phyloP scores from a whole-genome alignment of 2,329 filamentous ascomycete species.

The Periconia macrospinosa region DNA sequence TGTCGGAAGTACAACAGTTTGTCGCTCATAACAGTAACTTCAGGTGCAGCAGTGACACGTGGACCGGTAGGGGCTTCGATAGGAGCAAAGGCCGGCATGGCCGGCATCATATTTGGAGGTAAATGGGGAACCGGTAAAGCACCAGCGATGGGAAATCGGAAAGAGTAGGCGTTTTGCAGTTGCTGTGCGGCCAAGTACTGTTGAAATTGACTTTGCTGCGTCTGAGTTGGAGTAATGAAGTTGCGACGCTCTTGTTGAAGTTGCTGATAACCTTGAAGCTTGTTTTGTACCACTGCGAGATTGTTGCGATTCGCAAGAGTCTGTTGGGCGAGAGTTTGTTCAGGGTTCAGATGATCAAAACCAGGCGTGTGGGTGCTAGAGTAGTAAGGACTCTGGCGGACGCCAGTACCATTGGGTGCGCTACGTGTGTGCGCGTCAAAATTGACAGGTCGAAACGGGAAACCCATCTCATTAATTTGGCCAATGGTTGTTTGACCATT shows the following conservation, averaged over 20 bases:
- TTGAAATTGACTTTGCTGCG: constrained; percentile 36
- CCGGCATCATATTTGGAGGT: constrained; percentile 38
- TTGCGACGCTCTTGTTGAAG: constrained; percentile 44
- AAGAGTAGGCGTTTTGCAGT: constrained; percentile 30
- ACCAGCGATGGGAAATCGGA: constrained; percentile 40
- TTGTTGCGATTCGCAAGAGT: constrained; percentile 48
- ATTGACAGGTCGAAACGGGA: constrained; percentile 44
- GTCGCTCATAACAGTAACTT: constrained; percentile 65
- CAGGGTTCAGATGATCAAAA: constrained; percentile 48
- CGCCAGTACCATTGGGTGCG: constrained; percentile 46
- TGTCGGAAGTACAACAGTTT: constrained; percentile 79
- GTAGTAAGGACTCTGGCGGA: constrained; percentile 53
- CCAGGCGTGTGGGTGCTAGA: constrained; percentile 48
- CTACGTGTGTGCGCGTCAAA: constrained; percentile 45
- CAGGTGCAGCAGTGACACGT: constrained; percentile 59
- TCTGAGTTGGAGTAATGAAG: constrained; percentile 31
- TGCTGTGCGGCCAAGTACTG: constrained; percentile 41
- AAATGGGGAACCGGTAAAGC: constrained; percentile 38
- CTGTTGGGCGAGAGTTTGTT: constrained; percentile 41
- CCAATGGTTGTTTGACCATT: constrained; percentile 30
- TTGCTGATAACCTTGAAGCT: constrained; percentile 53
- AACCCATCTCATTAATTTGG: constrained; percentile 34
- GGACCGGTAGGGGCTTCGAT: constrained; percentile 47
- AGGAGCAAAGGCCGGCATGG: constrained; percentile 40
- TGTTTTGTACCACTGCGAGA: constrained; percentile 51